phyloP scores from a whole-genome alignment of 768 basidiomycete genomes.

The Phaeolepiota aurea region DNA sequence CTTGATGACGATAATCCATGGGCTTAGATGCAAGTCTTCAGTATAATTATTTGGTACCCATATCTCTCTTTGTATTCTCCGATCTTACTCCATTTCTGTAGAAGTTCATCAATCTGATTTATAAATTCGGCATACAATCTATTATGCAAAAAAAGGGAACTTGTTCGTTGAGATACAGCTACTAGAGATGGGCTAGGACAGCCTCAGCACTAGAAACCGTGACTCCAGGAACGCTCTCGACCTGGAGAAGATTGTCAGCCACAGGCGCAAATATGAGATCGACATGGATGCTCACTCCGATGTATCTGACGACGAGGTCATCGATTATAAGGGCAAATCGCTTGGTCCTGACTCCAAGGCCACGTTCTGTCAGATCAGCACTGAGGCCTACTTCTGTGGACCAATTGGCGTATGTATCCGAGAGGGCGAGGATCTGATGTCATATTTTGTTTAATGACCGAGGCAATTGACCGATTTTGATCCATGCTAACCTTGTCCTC shows the following conservation, averaged over 20 bases:
- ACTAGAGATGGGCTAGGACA: constrained; percentile 41
- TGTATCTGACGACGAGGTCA: constrained; percentile 59
- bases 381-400: constrained; percentile 46
- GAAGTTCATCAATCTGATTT: background rate
- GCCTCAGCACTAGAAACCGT: constrained; percentile 51
- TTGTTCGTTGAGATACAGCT: no score
- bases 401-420: constrained; percentile 49
- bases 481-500: constrained; percentile 73
- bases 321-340: constrained; percentile 64
- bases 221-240: constrained; percentile 41
- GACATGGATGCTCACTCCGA: constrained; percentile 34
- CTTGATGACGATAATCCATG: constrained; percentile 49
- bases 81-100: background rate
- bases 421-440: constrained; percentile 48
- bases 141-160: no score
- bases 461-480: no score
- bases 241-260: constrained; percentile 20
- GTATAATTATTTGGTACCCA: constrained; percentile 4
- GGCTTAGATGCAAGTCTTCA: constrained; percentile 28
- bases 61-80: constrained; percentile 6
- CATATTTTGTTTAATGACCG: no score
- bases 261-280: constrained; percentile 1
- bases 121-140: no score
- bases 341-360: constrained; percentile 49
- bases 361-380: constrained; percentile 37